Evolutionary conservation across 225 moss, liverwort and hornwort genomes (phyloP).

Genomic region (Polytrichum commune): DNA sequence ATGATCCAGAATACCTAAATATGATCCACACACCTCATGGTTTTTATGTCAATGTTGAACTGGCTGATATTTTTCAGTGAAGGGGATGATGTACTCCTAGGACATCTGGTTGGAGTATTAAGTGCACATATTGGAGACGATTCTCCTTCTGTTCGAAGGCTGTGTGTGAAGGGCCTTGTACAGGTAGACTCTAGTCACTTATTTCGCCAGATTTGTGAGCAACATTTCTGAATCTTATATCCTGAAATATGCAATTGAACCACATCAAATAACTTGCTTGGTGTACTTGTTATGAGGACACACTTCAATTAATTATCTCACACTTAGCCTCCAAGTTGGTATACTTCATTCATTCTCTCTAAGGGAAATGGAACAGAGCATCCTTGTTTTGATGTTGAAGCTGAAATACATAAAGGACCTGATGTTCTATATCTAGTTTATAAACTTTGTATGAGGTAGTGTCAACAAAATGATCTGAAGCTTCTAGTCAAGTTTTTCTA

Average conservation of each 20-base stretch:
- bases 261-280: too few species aligned
- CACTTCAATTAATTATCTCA: too few species aligned
- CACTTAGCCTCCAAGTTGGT: too few species aligned
- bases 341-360: too few species aligned
- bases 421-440: too few species aligned
- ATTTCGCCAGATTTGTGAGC: background rate
- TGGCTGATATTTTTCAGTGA: slow-evolving; percentile 47
- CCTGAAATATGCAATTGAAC: too few species aligned
- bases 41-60: background rate
- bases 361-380: too few species aligned
- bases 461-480: background rate
- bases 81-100: slow-evolving; percentile 73
- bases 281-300: too few species aligned
- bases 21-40: background rate
- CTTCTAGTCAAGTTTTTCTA: slow-evolving; percentile 2
- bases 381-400: too few species aligned
- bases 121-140: slow-evolving; percentile 98
- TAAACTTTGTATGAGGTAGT: too few species aligned
- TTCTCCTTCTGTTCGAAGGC: slow-evolving; percentile 71
- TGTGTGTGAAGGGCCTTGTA: slow-evolving; percentile 90
- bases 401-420: too few species aligned
- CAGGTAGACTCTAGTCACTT: slow-evolving; percentile 49
- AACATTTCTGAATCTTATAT: too few species aligned
- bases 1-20: background rate
- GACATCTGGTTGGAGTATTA: slow-evolving; percentile 83